These are phyloP conservation scores for Noccaea caerulescens DNA, from an alignment of 345 rosid species.

Conservation along the genomic window DNA sequence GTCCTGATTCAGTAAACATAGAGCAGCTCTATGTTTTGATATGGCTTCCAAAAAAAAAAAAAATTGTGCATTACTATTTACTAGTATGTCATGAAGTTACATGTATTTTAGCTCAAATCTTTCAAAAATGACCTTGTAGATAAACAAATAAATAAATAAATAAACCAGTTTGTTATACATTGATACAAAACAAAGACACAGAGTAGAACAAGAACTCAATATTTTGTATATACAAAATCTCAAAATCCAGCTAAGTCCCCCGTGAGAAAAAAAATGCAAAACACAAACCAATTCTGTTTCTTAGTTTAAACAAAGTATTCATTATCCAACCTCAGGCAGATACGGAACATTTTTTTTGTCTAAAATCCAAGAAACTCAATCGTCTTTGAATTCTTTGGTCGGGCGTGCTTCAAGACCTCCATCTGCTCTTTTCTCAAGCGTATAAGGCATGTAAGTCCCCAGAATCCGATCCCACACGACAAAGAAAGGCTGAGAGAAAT, in stretches of 20 bases:
- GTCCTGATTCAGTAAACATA: too few species aligned
- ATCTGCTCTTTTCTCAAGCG: slow-evolving; percentile 67
- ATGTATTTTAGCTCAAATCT: not conserved
- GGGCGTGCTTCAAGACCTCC: slow-evolving; percentile 82
- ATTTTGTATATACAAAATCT: slow-evolving; percentile 40
- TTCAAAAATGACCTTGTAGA: not conserved
- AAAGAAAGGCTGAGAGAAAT: slow-evolving; percentile 87
- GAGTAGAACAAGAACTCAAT: slow-evolving; percentile 31
- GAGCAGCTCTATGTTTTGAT: too few species aligned
- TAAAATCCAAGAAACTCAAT: slow-evolving; percentile 37
- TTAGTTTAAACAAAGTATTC: slow-evolving; percentile 7
- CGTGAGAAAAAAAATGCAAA: slow-evolving; percentile 5
- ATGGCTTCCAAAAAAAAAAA: too few species aligned
- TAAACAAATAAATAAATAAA: not conserved
- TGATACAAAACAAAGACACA: slow-evolving; percentile 23
- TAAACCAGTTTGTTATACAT: not conserved
- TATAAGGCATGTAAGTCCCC: slow-evolving; percentile 86
- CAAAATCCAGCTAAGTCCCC: slow-evolving; percentile 22
- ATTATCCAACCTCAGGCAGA: slow-evolving; percentile 3
- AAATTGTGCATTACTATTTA: too few species aligned
- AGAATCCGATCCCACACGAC: slow-evolving; percentile 80
- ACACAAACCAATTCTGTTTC: slow-evolving; percentile 31
- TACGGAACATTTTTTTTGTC: slow-evolving; percentile 19
- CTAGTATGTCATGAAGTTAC: too few species aligned
- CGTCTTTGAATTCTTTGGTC: slow-evolving; percentile 56